Base-by-base conservation (phyloP, 2,329 filamentous ascomycete genomes). In the Fusarium stilboides region DNA sequence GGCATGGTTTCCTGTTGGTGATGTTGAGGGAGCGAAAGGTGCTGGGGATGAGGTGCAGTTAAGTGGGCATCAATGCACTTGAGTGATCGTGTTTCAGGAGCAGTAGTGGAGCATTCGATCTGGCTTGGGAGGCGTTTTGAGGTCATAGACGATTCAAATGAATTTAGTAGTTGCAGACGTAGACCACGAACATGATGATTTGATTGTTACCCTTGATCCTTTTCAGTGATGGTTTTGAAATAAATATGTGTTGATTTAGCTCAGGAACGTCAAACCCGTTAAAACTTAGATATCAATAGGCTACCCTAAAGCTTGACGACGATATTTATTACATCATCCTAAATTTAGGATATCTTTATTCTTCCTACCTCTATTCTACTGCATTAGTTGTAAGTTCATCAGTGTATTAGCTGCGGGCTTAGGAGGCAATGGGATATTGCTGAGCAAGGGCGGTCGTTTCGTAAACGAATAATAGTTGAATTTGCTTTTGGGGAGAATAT, bases 91-190 rank as follows among this genome's bases (percentile, higher is more conserved):
- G 63, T 67, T 63, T 67, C 52, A 68, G 68, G 62, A 60, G 61
- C 57, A 47, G 53, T 53, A 54, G 51, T 67, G 67, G 74, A 76
- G 70, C 71, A 75, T 79, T 76, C 72, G 73, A 78, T 74, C 72
- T 75, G 76, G 68, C 73, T 65, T 77, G 71, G 73, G 59, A 70
- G 79, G 78, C 78, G 78, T 80, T 80, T 76, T 75, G 77, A 77
- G 73, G 74, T 68, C 74, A 79, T 80, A 80, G 79, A 80, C 75
- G 77, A 79, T 77, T 78, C 75, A 74, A 59, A 80, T 72, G 77
- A 79, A 77, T 73, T 79, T 74, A 65, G 59, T 73, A 73, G 72
- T 72, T 74, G 72, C 72, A 68, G 72, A 76, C 72, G 69, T 77
- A 78, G 74, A 76, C 74, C 60, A 76, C 62, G 74, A 75, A 74